phyloP scores from a whole-genome alignment of 2,329 filamentous ascomycete genomes.

The Xylariaceae sp. region DNA sequence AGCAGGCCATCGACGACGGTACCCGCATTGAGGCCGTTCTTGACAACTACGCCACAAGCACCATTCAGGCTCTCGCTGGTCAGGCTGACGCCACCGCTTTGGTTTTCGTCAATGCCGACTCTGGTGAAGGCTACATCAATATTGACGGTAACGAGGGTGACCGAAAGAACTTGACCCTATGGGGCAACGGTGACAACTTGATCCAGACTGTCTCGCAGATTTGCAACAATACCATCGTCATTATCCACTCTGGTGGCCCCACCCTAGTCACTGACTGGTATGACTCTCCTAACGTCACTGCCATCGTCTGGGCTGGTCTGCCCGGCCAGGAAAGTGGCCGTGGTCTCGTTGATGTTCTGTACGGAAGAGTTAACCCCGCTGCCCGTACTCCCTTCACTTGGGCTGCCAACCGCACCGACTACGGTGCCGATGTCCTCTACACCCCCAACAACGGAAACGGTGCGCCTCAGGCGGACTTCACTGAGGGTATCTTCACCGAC shows the following conservation, averaged over 20 bases:
- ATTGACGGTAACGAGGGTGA: slow-evolving; percentile 83
- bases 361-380: slow-evolving; percentile 70
- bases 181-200: slow-evolving; percentile 73
- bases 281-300: slow-evolving; percentile 71
- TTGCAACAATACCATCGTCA: slow-evolving; percentile 85
- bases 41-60: slow-evolving; percentile 55
- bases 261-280: slow-evolving; percentile 72
- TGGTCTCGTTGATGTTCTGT: slow-evolving; percentile 74
- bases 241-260: slow-evolving; percentile 80
- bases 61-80: slow-evolving; percentile 55
- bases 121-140: slow-evolving; percentile 80
- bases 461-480: slow-evolving; percentile 67
- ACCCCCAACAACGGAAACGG: slow-evolving; percentile 60
- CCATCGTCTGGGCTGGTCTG: slow-evolving; percentile 75
- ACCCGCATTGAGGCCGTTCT: slow-evolving; percentile 60
- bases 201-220: slow-evolving; percentile 72
- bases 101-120: slow-evolving; percentile 84
- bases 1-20: slow-evolving; percentile 54
- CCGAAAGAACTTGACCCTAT: slow-evolving; percentile 86
- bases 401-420: slow-evolving; percentile 60
- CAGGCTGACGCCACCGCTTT: slow-evolving; percentile 65
- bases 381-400: slow-evolving; percentile 78
- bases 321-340: slow-evolving; percentile 82
- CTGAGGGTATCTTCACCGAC: slow-evolving; percentile 76
- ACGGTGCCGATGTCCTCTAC: slow-evolving; percentile 62